Evolutionary conservation across 176 grass and related monocot species (phyloP), one percentile per base, ranked within the genome.

Genomic region (Miscanthus lutarioriparius): DNA sequence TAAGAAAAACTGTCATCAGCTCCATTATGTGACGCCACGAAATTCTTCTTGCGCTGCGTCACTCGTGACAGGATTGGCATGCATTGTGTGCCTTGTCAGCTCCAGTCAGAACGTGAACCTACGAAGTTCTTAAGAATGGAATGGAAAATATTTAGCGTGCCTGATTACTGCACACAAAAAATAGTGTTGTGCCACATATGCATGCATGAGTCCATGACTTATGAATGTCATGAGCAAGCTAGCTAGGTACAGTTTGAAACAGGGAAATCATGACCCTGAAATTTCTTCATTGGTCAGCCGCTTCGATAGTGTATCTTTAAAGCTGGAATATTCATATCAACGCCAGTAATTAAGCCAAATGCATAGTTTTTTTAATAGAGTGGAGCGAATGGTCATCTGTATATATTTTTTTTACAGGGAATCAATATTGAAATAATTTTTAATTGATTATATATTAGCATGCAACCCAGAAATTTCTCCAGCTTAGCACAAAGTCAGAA

Each of bases 11-110:
- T 36, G 22, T 25, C 67, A 74, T 37, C 27, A 17, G 56, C n/a
- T 83, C 39, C 70, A 16, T 72, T 83, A 72, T 53, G 38, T 58
- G 74, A 74, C 28, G 56, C 14, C 65, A 27, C n/a, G 10, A 39
- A 90, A 83, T 82, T 71, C 53, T 73, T 67, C 26, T 65, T 65
- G 27, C 27, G 0, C 48, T 72, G 45, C 70, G 72, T 82, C 72
- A 82, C 35, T 9, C 65, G 43, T 69, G 79, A 70, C 32, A 30
- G 23, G 43, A 25, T 77, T 20, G 33, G 35, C 6, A 30, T 53
- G 38, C 58, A 26, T 30, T 35, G 81, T 12, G 41, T 32, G 69
- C 82, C 47, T n/a, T 79, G 59, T 64, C 56, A 65, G 68, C 67
- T 79, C 56, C 25, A 67, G 14, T 44, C 53, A 56, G 53, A 56